Percentiles rank a stretch among this genome's conserved stretches.
Conservation (phyloP, 176 grass and related monocot genomes). For the Lolium rigidum region DNA sequence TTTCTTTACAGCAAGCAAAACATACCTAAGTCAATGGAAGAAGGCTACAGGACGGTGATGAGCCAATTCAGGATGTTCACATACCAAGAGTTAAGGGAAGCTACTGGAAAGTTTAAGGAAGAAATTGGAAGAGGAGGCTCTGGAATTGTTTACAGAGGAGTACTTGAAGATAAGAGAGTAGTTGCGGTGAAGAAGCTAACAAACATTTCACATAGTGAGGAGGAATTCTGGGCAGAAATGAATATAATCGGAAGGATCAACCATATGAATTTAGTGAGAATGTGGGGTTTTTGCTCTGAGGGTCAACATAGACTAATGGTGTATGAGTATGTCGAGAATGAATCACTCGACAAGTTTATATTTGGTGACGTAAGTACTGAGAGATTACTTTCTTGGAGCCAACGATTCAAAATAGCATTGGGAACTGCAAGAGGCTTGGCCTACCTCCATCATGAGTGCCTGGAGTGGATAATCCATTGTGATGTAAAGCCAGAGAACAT, state of each 20-base stretch:
- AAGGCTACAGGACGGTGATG: conserved; percentile 67
- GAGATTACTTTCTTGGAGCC: conserved; percentile 55
- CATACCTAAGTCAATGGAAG: conserved; percentile 54
- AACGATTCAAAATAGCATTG: conserved; percentile 76
- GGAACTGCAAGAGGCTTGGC: conserved; percentile 65
- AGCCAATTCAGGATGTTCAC: conserved; percentile 74
- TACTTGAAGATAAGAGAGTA: conserved; percentile 64
- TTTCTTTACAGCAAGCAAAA: conserved; percentile 61
- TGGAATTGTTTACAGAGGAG: conserved; percentile 67
- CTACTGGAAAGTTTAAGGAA: conserved; percentile 72
- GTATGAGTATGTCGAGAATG: conserved; percentile 76
- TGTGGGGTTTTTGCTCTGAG: conserved; percentile 67
- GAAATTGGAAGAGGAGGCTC: conserved; percentile 74
- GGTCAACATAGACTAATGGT: conserved; percentile 52
- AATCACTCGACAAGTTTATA: conserved; percentile 67
- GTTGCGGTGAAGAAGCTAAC: conserved; percentile 72
- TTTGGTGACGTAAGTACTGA: conserved; percentile 53
- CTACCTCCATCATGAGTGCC: conserved; percentile 85
- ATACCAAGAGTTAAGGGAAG: conserved; percentile 57
- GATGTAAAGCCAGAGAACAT: conserved; percentile 89
- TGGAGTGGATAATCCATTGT: conserved; percentile 86
- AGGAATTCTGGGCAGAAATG: conserved; percentile 64
- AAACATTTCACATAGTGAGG: conserved; percentile 55
- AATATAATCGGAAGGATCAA: conserved; percentile 66
- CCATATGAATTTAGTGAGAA: conserved; percentile 71